Base-by-base conservation (phyloP, 768 basidiomycete species). In the Sistotremastrum niveocremeum region DNA sequence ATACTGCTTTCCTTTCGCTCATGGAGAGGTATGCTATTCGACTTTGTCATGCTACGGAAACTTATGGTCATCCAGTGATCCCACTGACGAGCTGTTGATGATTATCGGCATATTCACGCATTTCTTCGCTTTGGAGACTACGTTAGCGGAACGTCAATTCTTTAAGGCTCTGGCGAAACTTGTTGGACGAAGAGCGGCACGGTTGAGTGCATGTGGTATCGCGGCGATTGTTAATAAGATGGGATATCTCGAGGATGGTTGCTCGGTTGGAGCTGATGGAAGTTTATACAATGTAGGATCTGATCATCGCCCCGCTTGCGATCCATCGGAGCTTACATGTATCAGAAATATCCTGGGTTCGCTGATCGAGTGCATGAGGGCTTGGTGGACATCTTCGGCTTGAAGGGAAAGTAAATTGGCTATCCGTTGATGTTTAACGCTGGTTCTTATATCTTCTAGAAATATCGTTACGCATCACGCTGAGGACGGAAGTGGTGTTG, bases 311-410 rank as follows among this genome's bases (percentile, higher is more conserved):
- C 32, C 35, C 42, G 42, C 36, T 30, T 37, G 8, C 9, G 39
- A 33, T 29, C n/a, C 9, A 3, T 5, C 20, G 30, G 6, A 43
- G 8, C 5, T 40, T 33, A n/a, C 31, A 33, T 39, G 10, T 2
- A n/a, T 45, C 48, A 97, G 90, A 95, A 97, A 87, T 98, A 98
- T 65, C 95, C 95, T 33, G 79, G 84, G 36, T 99, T 98, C 59
- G 76, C 91, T 35, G 87, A 97, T 52, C 72, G 90, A 48, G 80
- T 98, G 47, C 89, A 95, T 54, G 81, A 93, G 60, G 95, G 91
- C 9, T 65, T 99, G 48, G 73, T 82, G 37, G 95, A 98, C 58
- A 81, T 99, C 50, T 95, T 98, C 58, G 95, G 95, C 8, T 91
- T 95, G 53, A 89, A 88, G 69, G 95, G 91, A 58, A 75, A 79